These are phyloP conservation scores for Pichia sp. DNA, from an alignment of 1,139 yeast species.

Conservation along the genomic window DNA sequence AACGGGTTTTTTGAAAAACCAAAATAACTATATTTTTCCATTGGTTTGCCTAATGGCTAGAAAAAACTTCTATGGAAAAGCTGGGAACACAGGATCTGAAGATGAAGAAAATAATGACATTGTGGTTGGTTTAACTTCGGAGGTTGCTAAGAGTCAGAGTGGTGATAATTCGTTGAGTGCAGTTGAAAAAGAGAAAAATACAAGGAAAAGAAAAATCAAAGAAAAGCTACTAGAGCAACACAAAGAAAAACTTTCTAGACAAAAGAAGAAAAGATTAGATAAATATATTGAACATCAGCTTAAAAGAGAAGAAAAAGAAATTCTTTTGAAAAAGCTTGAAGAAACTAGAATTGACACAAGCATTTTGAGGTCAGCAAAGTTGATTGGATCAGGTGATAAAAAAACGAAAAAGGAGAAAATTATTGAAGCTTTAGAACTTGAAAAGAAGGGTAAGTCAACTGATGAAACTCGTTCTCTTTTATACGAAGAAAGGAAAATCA, in stretches of 20 bases:
- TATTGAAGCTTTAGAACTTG: constrained; percentile 67
- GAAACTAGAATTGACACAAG: constrained; percentile 68
- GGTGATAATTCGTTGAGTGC: constrained; percentile 5
- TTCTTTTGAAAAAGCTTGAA: constrained; percentile 63
- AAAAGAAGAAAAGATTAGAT: constrained; percentile 71
- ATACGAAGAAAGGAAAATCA: constrained; percentile 62
- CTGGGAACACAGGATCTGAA: constrained; percentile 1
- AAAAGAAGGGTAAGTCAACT: constrained; percentile 64
- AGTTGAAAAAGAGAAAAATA: constrained; percentile 48
- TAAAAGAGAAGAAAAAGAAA: constrained; percentile 81
- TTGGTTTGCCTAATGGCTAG: constrained; percentile 9
- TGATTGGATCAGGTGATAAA: constrained; percentile 65
- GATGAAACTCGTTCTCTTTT: constrained; percentile 56
- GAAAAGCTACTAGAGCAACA: constrained; percentile 51
- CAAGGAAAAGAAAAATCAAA: constrained; percentile 58
- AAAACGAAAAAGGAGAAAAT: constrained; percentile 66
- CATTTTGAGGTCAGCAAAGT: constrained; percentile 60
- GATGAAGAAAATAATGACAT: not conserved
- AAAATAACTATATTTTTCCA: too few species aligned
- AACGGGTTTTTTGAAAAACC: too few species aligned
- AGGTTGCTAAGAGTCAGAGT: too few species aligned
- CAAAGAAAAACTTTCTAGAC: constrained; percentile 60
- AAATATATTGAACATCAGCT: constrained; percentile 82
- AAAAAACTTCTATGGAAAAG: constrained; percentile 19
- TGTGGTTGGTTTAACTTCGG: not conserved